phyloP scores from a whole-genome alignment of 768 basidiomycete genomes.

The Tylopilus felleus region DNA sequence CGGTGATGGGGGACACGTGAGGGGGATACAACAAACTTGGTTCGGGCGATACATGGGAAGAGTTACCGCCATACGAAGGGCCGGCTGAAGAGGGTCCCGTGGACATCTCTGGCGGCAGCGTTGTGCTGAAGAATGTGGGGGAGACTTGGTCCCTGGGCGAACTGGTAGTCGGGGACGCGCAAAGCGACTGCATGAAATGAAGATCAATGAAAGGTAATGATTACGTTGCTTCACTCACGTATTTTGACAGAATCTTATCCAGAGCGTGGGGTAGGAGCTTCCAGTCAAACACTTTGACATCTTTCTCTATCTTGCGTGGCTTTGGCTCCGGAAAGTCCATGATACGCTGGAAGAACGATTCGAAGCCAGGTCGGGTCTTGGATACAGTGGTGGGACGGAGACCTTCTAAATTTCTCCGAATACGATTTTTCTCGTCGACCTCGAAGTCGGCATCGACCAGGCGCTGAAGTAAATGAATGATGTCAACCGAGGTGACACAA shows the following conservation, averaged over 20 bases:
- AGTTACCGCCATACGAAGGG: constrained; percentile 3
- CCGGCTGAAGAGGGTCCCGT: constrained; percentile 18
- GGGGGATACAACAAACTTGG: constrained; percentile 19
- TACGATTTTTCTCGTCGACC: constrained; percentile 96
- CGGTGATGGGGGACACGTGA: constrained; percentile 17
- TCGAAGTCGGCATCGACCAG: constrained; percentile 72
- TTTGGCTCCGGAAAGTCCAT: constrained; percentile 96
- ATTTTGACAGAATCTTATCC: constrained; percentile 82
- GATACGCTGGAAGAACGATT: constrained; percentile 90
- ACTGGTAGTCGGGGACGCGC: constrained; percentile 37
- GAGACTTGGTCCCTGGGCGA: constrained; percentile 17
- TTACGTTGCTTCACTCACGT: constrained; percentile 47
- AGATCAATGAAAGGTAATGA: neutral
- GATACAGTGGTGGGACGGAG: constrained; percentile 88
- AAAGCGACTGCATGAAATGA: constrained; percentile 41
- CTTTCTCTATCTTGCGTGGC: constrained; percentile 96
- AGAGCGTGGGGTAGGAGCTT: constrained; percentile 63
- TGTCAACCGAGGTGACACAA: constrained; percentile 93
- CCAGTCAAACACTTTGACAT: constrained; percentile 88
- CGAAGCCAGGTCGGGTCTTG: constrained; percentile 76
- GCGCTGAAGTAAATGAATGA: constrained; percentile 87
- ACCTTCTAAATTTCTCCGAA: constrained; percentile 90
- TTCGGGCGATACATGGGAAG: constrained; percentile 10
- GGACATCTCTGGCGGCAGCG: constrained; percentile 16
- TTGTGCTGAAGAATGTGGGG: constrained; percentile 31